Evolutionary conservation across 768 basidiomycete species (phyloP).

Genomic region (Dacryopinax spathularia): DNA sequence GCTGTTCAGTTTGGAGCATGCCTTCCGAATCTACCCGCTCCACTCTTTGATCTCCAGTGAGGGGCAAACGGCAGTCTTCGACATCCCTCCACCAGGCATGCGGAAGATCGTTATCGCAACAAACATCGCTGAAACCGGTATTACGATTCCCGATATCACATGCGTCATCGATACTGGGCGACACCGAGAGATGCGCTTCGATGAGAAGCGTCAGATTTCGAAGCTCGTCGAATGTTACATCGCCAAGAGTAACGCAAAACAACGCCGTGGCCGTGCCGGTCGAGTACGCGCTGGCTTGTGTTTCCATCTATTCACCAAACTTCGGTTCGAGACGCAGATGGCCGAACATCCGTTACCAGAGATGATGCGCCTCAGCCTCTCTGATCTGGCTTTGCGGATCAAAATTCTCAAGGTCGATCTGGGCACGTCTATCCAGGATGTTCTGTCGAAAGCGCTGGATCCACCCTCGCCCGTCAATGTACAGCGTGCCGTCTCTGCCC

Average conservation of each 20-base stretch:
- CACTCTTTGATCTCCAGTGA: conserved; percentile 91
- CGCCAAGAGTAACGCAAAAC: conserved; percentile 80
- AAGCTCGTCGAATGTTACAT: conserved; percentile 83
- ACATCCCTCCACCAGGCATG: conserved; percentile 61
- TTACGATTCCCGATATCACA: conserved; percentile 95
- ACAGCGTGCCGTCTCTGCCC: conserved; percentile 71
- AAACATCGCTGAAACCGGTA: conserved; percentile 91
- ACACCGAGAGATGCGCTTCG: conserved; percentile 90
- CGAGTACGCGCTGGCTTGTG: conserved; percentile 47
- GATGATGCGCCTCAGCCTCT: conserved; percentile 84
- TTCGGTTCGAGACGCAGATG: conserved; percentile 78
- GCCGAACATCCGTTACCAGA: conserved; percentile 84
- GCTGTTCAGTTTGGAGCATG: conserved; percentile 44
- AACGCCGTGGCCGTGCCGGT: conserved; percentile 25
- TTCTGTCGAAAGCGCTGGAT: conserved; percentile 73
- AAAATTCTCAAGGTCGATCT: conserved; percentile 87
- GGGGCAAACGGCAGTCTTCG: conserved; percentile 80
- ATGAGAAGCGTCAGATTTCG: conserved; percentile 93
- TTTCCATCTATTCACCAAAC: conserved; percentile 90
- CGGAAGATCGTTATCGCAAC: conserved; percentile 93
- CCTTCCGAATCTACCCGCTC: conserved; percentile 67
- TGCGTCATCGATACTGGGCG: conserved; percentile 91
- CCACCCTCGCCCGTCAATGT: conserved; percentile 78
- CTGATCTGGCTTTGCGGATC: conserved; percentile 78
- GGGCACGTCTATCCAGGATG: conserved; percentile 77